These are phyloP conservation scores for Fusarium sp. DNA, from an alignment of 2,329 filamentous ascomycete species.

Conservation along the genomic window DNA sequence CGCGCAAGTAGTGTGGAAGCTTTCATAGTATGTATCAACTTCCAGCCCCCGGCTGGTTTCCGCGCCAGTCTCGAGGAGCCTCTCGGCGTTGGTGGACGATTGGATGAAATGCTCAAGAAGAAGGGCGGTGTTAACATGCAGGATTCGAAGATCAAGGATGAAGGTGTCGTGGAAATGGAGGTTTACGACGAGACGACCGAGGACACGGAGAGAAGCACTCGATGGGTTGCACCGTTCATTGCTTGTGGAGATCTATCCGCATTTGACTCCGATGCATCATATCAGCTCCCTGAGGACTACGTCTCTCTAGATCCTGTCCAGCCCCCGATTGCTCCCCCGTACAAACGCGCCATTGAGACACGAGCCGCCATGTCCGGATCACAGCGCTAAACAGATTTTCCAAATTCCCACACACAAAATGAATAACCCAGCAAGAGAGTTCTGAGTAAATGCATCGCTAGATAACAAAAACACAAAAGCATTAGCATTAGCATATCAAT, in stretches of 20 bases:
- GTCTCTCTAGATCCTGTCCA: slow-evolving; percentile 91
- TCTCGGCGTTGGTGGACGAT: slow-evolving; percentile 69
- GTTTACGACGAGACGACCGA: slow-evolving; percentile 56
- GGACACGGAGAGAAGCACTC: slow-evolving; percentile 51
- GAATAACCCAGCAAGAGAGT: slow-evolving; percentile 12
- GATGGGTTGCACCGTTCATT: slow-evolving; percentile 95
- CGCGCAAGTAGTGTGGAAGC: slow-evolving; percentile 97
- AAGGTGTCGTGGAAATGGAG: slow-evolving; percentile 58
- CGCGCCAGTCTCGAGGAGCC: slow-evolving; percentile 79
- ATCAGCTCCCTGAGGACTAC: slow-evolving; percentile 85
- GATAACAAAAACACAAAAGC: slow-evolving; percentile 19
- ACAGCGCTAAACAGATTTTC: slow-evolving; percentile 36
- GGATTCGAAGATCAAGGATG: slow-evolving; percentile 44
- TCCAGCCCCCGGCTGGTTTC: slow-evolving; percentile 81
- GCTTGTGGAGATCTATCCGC: slow-evolving; percentile 96
- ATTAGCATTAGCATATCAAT: slow-evolving; percentile 34
- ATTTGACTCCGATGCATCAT: slow-evolving; percentile 96
- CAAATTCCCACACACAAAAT: slow-evolving; percentile 17
- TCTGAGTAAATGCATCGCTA: slow-evolving; percentile 31
- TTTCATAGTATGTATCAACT: slow-evolving; percentile 94
- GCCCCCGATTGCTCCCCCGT: slow-evolving; percentile 94
- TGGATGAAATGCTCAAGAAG: slow-evolving; percentile 60
- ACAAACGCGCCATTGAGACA: slow-evolving; percentile 88
- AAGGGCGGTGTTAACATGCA: slow-evolving; percentile 55
- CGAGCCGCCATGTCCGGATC: slow-evolving; percentile 48